These are phyloP conservation scores for Chlamydomonas sphaeroides DNA, from an alignment of 139 green algal species.

Conservation along the genomic window DNA sequence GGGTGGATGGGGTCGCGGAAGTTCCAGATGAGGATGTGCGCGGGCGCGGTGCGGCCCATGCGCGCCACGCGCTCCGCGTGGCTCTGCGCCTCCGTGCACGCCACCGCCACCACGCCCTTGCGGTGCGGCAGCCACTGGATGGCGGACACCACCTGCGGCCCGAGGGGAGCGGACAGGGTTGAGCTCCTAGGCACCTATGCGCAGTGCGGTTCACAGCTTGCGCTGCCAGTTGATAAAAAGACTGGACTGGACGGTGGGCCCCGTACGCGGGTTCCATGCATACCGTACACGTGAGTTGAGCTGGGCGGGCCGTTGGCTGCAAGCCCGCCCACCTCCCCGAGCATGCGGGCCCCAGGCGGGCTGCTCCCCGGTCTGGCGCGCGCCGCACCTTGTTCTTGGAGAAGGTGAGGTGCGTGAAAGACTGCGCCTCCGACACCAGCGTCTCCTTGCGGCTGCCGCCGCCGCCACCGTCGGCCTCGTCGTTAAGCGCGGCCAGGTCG, in stretches of 20 bases:
- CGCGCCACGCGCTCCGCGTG: slow-evolving; percentile 68
- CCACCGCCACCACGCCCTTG: slow-evolving; percentile 76
- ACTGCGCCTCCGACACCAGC: slow-evolving; percentile 62
- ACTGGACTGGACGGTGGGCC: no score
- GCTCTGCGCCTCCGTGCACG: slow-evolving; percentile 66
- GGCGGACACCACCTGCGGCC: slow-evolving; percentile 59
- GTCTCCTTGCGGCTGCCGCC: slow-evolving; percentile 62
- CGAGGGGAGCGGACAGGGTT: no score
- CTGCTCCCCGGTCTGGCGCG: no score
- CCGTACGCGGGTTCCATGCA: no score
- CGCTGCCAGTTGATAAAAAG: no score
- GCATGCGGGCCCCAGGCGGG: no score
- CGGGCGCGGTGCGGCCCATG: slow-evolving; percentile 59
- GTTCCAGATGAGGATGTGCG: slow-evolving; percentile 86
- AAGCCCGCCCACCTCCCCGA: no score
- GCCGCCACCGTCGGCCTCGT: slow-evolving; percentile 64
- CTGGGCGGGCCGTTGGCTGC: no score
- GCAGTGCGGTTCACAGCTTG: no score
- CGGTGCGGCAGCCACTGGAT: slow-evolving; percentile 81
- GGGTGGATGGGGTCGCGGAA: slow-evolving; percentile 87
- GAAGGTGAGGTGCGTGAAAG: slow-evolving; percentile 81
- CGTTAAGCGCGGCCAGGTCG: slow-evolving; percentile 76
- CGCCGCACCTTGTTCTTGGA: slow-evolving; percentile 83
- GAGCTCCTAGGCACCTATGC: no score
- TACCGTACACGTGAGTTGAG: no score